A percentile compares a stretch with the other conserved stretches of the same genome.
Conservation (phyloP, 345 rosid species). For the Eucalyptus marginata region DNA sequence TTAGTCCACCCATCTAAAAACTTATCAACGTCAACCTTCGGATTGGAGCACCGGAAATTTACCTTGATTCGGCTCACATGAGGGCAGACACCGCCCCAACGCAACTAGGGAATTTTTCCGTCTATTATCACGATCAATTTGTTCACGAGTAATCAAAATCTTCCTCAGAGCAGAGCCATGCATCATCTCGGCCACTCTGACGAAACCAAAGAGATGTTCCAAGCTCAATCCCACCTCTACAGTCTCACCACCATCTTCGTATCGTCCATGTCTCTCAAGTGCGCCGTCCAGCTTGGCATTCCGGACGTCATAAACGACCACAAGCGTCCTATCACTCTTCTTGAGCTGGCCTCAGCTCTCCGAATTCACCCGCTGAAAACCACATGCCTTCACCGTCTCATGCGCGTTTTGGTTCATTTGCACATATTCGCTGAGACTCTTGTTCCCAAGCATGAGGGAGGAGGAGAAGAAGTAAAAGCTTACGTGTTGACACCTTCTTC, state of each 20-base stretch:
- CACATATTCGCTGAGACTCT: constrained; percentile 13
- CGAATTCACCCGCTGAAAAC: constrained; percentile 9
- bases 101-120: background rate
- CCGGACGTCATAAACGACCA: constrained; percentile 26
- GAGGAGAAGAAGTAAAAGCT: background rate
- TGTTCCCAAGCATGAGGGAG: background rate
- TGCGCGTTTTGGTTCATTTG: constrained; percentile 26
- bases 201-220: background rate
- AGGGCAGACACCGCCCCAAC: background rate
- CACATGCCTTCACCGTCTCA: constrained; percentile 4
- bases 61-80: background rate
- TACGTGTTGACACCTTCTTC: constrained; percentile 28
- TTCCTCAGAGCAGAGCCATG: background rate
- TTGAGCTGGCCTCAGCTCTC: constrained; percentile 17
- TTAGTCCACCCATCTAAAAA: background rate
- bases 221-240: constrained; percentile 30
- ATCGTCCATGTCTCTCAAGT: constrained; percentile 30
- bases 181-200: background rate
- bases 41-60: background rate
- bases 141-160: background rate
- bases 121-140: background rate
- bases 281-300: constrained; percentile 30
- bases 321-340: constrained; percentile 21
- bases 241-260: constrained; percentile 15
- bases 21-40: background rate